Percentiles rank a stretch among this genome's conserved stretches.
These are phyloP conservation scores for Carpinus fangiana DNA, from an alignment of 306 rosid genomes.

Conservation along the genomic window DNA sequence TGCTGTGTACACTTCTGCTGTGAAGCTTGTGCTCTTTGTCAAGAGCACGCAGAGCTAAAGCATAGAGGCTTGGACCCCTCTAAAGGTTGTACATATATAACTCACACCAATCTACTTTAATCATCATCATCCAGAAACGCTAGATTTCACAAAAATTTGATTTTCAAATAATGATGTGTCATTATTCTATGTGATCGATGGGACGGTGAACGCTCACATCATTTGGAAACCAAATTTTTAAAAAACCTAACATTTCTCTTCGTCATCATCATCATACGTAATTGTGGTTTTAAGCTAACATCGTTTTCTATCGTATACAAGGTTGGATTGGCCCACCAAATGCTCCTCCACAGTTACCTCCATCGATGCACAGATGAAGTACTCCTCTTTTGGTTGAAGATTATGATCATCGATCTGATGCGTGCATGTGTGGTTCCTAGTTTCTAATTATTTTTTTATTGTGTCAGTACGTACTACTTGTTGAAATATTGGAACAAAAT, in stretches of 20 bases:
- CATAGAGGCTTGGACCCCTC: slow-evolving; percentile 44
- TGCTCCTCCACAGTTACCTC: slow-evolving; percentile 31
- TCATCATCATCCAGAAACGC: neutral
- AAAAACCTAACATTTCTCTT: too few species aligned
- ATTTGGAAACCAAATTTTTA: too few species aligned
- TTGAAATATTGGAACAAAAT: neutral
- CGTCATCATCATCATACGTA: too few species aligned
- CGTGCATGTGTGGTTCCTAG: neutral
- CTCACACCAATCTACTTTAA: neutral
- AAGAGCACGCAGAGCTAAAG: slow-evolving; percentile 46
- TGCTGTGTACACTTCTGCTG: slow-evolving; percentile 42
- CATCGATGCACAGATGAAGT: neutral
- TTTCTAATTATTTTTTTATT: too few species aligned
- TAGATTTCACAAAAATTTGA: too few species aligned
- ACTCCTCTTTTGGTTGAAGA: neutral
- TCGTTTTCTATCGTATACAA: neutral
- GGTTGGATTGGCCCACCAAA: slow-evolving; percentile 41
- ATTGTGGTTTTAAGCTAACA: neutral
- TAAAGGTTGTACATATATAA: slow-evolving; percentile 17
- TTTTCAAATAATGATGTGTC: too few species aligned
- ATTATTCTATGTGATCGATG: too few species aligned
- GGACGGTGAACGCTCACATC: too few species aligned
- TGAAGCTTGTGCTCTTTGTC: slow-evolving; percentile 39
- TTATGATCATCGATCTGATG: neutral
- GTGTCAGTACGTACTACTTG: too few species aligned